Percentiles rank a stretch among this genome's conserved stretches.
phyloP scores from a whole-genome alignment of 371 early-diverging fungal species.

The Mucor racemosus region DNA sequence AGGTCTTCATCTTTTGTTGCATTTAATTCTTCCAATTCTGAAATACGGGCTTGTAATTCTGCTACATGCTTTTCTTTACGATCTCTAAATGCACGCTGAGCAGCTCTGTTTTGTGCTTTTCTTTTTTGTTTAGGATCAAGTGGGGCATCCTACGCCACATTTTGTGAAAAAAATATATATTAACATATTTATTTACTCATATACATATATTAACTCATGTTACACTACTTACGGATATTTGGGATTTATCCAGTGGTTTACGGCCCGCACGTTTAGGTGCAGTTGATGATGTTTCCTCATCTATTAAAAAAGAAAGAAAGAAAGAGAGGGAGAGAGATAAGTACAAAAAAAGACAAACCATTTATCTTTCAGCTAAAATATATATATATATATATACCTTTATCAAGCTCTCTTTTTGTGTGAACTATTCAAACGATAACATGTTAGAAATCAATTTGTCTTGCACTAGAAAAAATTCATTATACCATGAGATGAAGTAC shows the following conservation, averaged over 20 bases:
- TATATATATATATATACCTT: too few relatives aligned
- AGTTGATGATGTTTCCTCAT: constrained; percentile 20
- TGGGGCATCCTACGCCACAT: constrained; percentile 14
- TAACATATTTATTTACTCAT: background rate
- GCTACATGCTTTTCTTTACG: constrained; percentile 73
- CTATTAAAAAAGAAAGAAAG: constrained; percentile 3
- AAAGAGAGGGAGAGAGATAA: background rate
- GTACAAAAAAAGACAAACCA: background rate
- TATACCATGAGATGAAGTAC: background rate
- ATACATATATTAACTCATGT: background rate
- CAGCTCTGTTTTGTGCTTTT: constrained; percentile 80
- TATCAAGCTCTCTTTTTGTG: constrained; percentile 24
- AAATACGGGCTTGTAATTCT: constrained; percentile 67
- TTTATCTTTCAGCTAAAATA: too few relatives aligned
- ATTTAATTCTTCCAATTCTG: constrained; percentile 57
- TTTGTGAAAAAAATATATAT: background rate
- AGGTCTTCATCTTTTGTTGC: constrained; percentile 33
- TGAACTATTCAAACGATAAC: background rate
- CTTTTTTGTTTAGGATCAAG: constrained; percentile 65
- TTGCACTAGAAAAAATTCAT: background rate
- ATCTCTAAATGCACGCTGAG: constrained; percentile 80
- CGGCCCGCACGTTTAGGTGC: constrained; percentile 45
- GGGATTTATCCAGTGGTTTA: constrained; percentile 41
- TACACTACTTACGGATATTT: constrained; percentile 28
- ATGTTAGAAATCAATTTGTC: background rate